Percentiles rank a stretch among this genome's conserved stretches.
Conservation (phyloP, 1,284 basidiomycete genomes). For the Ganoderma lucidum region DNA sequence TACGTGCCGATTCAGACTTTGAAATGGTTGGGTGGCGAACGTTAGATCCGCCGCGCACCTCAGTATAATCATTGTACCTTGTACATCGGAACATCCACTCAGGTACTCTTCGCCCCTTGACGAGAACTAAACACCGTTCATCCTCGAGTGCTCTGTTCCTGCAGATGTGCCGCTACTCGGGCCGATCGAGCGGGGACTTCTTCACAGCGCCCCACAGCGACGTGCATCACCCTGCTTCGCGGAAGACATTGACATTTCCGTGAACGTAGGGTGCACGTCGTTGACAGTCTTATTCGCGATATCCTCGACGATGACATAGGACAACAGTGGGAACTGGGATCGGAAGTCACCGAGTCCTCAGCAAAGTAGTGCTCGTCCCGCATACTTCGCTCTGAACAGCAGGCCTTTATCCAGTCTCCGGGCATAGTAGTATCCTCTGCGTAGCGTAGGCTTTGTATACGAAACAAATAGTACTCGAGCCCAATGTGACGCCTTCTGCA, state of each 20-base stretch:
- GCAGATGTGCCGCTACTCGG: slow-evolving; percentile 14
- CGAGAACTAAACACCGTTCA: background rate
- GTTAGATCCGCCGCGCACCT: slow-evolving; percentile 19
- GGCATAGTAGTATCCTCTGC: no score
- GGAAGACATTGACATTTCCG: slow-evolving; percentile 7
- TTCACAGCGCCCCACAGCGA: slow-evolving; percentile 15
- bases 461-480: no score
- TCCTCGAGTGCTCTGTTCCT: slow-evolving; percentile 14
- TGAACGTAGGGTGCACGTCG: slow-evolving; percentile 22
- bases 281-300: background rate
- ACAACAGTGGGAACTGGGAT: background rate
- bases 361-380: slow-evolving; percentile 17
- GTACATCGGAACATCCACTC: slow-evolving; percentile 8
- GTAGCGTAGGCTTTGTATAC: no score
- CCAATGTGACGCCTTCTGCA: no score
- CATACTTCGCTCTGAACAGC: slow-evolving; percentile 12
- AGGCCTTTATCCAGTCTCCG: slow-evolving; percentile 7
- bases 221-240: slow-evolving; percentile 18
- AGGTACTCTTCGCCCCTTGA: background rate
- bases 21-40: background rate
- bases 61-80: slow-evolving; percentile 13
- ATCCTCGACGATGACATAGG: background rate
- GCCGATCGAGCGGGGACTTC: slow-evolving; percentile 18
- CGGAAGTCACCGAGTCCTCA: slow-evolving; percentile 1
- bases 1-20: slow-evolving; percentile 8